These are phyloP conservation scores for Phytophthora pinifolia DNA, from an alignment of 352 stramenopile genomes.

Conservation along the genomic window DNA sequence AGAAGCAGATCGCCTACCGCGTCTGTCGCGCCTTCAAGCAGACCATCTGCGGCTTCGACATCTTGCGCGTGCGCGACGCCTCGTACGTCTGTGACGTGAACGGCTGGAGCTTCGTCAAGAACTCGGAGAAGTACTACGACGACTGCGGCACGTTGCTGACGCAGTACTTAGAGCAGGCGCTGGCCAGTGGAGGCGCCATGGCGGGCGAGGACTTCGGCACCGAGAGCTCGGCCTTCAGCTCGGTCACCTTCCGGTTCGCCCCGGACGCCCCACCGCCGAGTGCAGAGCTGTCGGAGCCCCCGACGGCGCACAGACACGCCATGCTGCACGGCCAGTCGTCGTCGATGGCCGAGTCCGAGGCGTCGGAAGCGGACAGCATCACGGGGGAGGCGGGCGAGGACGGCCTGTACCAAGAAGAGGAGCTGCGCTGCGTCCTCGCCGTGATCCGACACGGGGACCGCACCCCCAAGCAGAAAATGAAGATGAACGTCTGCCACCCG, in stretches of 20 bases:
- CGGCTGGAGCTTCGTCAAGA: slow-evolving; percentile 99
- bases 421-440: slow-evolving; percentile 98
- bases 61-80: slow-evolving; percentile 91
- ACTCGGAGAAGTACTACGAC: slow-evolving; percentile 99
- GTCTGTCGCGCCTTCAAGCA: slow-evolving; percentile 80
- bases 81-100: slow-evolving; percentile 99
- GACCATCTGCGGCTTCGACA: slow-evolving; percentile 99
- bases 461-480: slow-evolving; percentile 99
- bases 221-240: slow-evolving; percentile 56
- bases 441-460: slow-evolving; percentile 99
- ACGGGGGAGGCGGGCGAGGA: slow-evolving; percentile 22
- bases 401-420: slow-evolving; percentile 86
- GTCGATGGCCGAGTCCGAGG: slow-evolving; percentile 28
- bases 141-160: slow-evolving; percentile 95
- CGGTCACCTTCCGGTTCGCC: slow-evolving; percentile 61
- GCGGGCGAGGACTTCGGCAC: slow-evolving; percentile 50
- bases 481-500: slow-evolving; percentile 93
- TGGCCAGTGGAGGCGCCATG: slow-evolving; percentile 33
- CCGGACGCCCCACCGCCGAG: slow-evolving; percentile 40
- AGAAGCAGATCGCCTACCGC: slow-evolving; percentile 98
- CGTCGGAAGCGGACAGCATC: slow-evolving; percentile 31
- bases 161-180: slow-evolving; percentile 73
- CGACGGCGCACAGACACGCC: slow-evolving; percentile 31
- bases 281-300: slow-evolving; percentile 64
- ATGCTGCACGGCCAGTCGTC: slow-evolving; percentile 31